Evolutionary conservation across 257 asterid genomes (phyloP).

Genomic region (Gentiana macrophylla): DNA sequence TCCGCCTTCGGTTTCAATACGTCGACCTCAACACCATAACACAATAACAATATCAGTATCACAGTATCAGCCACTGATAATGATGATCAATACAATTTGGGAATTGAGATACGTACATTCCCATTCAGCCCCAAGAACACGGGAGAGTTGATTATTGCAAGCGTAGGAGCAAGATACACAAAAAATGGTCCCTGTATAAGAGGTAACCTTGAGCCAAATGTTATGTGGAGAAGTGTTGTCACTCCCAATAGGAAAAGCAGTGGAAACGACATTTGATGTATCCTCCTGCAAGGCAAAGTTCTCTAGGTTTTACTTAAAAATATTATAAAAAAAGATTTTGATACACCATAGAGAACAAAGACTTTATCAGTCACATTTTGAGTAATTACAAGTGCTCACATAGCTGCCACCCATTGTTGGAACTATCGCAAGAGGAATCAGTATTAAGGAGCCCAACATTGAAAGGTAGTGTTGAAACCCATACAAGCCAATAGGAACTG

Average conservation of each 20-base stretch:
- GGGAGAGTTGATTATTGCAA: conserved; percentile 84
- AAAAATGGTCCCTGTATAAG: conserved; percentile 97
- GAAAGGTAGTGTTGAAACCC: conserved; percentile 95
- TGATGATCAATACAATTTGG: not conserved
- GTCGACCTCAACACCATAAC: too few relatives aligned
- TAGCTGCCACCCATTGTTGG: conserved; percentile 99
- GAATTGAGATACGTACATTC: conserved; percentile 46
- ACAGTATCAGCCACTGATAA: not conserved
- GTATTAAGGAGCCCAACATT: conserved; percentile 82
- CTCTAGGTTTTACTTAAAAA: conserved; percentile 20
- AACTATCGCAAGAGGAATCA: conserved; percentile 89
- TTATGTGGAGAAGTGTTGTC: conserved; percentile 75
- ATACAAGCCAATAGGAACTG: conserved; percentile 96
- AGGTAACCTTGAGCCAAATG: conserved; percentile 96
- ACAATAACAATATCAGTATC: too few relatives aligned
- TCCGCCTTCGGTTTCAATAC: too few relatives aligned
- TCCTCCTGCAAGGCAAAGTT: conserved; percentile 57
- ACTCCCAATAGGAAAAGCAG: conserved; percentile 83
- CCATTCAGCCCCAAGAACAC: conserved; percentile 74
- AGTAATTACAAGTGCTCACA: conserved; percentile 63
- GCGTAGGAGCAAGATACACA: conserved; percentile 94
- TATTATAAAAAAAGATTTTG: conserved; percentile 1
- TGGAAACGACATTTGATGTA: conserved; percentile 79
- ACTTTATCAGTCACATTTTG: too few relatives aligned
- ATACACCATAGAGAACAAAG: conserved; percentile 3